Conservation (phyloP, 768 basidiomycete species). For the Crassisporium funariophilum region DNA sequence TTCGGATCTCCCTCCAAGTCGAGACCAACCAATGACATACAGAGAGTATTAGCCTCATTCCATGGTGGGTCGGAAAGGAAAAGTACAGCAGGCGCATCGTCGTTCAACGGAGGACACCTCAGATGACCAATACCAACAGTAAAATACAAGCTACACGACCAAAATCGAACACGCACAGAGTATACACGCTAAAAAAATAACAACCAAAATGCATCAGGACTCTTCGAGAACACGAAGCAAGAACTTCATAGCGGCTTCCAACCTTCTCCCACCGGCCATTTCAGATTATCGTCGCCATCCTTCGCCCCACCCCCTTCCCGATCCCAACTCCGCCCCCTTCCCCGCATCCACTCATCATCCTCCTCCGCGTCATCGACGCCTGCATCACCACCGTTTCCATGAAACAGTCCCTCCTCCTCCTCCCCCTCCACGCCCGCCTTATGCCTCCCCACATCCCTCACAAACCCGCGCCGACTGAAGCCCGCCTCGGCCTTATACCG, state of each 20-base stretch:
- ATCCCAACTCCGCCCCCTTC: constrained; percentile 3
- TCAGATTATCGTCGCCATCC: constrained; percentile 47
- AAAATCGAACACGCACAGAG: no score
- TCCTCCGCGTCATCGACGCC: constrained; percentile 23
- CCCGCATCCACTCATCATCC: constrained; percentile 3
- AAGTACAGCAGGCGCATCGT: no score
- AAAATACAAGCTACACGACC: no score
- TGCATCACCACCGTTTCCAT: constrained; percentile 32
- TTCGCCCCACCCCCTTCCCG: neutral
- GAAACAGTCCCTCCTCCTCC: constrained; percentile 41
- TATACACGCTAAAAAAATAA: no score
- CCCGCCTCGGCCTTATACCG: constrained; percentile 76
- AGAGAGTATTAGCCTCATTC: no score
- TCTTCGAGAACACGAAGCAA: no score
- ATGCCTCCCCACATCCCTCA: constrained; percentile 38
- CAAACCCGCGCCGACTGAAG: constrained; percentile 59
- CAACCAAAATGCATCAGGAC: no score
- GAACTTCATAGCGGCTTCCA: constrained; percentile 49
- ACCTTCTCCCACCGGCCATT: constrained; percentile 62
- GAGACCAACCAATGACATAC: no score
- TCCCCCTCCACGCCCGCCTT: constrained; percentile 13
- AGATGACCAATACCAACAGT: no score
- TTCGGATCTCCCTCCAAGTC: no score
- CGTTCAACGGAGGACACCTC: no score
- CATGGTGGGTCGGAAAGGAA: no score